phyloP scores from a whole-genome alignment of 441 rosid species.

The Biscutella laevigata region DNA sequence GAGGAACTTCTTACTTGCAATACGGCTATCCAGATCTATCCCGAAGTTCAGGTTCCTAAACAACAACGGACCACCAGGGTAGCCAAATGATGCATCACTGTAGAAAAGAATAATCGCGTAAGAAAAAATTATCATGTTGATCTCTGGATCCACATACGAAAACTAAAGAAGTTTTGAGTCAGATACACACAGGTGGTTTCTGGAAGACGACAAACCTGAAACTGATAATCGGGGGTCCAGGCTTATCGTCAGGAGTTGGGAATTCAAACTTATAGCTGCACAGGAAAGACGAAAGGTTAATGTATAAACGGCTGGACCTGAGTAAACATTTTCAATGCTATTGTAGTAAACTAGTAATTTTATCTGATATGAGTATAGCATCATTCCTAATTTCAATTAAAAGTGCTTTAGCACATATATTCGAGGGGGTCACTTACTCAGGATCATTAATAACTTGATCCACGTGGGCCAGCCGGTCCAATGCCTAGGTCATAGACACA shows the following conservation, averaged over 20 bases:
- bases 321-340: neutral
- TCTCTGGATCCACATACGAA: neutral
- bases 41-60: conserved; percentile 95
- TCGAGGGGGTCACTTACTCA: conserved; percentile 47
- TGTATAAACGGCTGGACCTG: neutral
- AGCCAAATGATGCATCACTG: conserved; percentile 98
- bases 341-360: neutral
- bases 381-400: conserved; percentile 2
- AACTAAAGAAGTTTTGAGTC: neutral
- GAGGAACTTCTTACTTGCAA: conserved; percentile 68
- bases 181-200: conserved; percentile 12
- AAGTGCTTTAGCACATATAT: neutral
- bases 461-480: conserved; percentile 83
- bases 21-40: conserved; percentile 92
- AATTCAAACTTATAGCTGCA: conserved; percentile 95
- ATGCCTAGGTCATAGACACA: conserved; percentile 47
- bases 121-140: conserved; percentile 1
- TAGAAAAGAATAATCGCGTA: conserved; percentile 15
- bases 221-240: conserved; percentile 94
- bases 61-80: conserved; percentile 79
- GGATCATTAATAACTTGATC: conserved; percentile 95
- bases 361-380: conserved; percentile 4
- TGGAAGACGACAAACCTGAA: conserved; percentile 60
- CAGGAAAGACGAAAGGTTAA: conserved; percentile 17
- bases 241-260: conserved; percentile 98